Percentiles rank a stretch among this genome's conserved stretches.
These are phyloP conservation scores for Alternaria sp. DNA, from an alignment of 2,329 filamentous ascomycete genomes.

Conservation along the genomic window DNA sequence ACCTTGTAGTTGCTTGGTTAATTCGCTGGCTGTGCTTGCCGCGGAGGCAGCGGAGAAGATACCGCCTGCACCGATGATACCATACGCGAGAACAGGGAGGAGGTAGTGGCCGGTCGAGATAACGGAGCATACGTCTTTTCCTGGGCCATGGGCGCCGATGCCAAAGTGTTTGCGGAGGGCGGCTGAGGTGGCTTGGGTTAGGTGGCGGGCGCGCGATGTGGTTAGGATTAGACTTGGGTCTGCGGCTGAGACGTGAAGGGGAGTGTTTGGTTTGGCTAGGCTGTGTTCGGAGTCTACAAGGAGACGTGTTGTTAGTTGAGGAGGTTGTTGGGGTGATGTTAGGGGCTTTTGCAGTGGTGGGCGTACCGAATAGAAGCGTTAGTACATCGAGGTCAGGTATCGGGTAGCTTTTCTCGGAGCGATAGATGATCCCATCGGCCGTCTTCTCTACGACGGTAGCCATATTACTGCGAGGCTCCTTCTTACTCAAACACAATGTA, in stretches of 20 bases:
- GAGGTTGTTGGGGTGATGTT: neutral
- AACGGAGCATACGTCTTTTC: constrained; percentile 59
- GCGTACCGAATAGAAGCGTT: constrained; percentile 51
- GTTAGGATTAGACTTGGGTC: constrained; percentile 62
- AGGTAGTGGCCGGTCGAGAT: constrained; percentile 64
- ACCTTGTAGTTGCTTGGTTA: constrained; percentile 56
- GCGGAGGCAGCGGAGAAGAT: constrained; percentile 64
- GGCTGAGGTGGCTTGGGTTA: constrained; percentile 61
- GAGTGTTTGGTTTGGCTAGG: constrained; percentile 54
- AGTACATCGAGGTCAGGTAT: constrained; percentile 50
- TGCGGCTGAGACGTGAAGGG: constrained; percentile 64
- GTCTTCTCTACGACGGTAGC: constrained; percentile 44
- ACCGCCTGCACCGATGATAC: constrained; percentile 64
- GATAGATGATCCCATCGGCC: constrained; percentile 37
- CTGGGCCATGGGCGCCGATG: constrained; percentile 58
- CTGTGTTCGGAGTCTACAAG: constrained; percentile 37
- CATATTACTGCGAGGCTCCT: constrained; percentile 21
- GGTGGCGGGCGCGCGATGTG: constrained; percentile 56
- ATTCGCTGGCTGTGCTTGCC: constrained; percentile 57
- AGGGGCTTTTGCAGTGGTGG: neutral
- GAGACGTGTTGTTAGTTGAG: neutral
- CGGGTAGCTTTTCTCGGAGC: constrained; percentile 38
- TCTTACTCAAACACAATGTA: neutral
- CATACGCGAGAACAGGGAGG: constrained; percentile 61
- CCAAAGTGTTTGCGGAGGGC: constrained; percentile 61